Conservation (phyloP, 352 stramenopile genomes). For the Globisporangium paddicum region DNA sequence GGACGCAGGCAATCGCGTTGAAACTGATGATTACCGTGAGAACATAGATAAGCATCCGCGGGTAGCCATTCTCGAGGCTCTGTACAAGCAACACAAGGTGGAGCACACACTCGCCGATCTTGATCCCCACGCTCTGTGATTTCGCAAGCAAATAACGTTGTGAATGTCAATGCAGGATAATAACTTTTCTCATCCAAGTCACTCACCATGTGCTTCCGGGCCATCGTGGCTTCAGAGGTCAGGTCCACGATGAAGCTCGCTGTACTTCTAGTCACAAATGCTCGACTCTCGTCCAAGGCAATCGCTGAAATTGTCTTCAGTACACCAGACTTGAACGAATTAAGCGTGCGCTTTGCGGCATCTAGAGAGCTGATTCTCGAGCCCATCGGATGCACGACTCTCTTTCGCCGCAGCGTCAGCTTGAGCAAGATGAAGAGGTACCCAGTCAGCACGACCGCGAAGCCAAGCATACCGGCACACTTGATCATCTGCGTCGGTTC, state of each 20-base stretch:
- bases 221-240: no score
- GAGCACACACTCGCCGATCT: not conserved
- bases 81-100: not conserved
- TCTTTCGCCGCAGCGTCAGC: not conserved
- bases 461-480: slow-evolving; percentile 11
- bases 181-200: not conserved
- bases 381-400: no score
- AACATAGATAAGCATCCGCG: not conserved
- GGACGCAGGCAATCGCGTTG: not conserved
- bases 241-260: not conserved
- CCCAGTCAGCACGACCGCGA: slow-evolving; percentile 15
- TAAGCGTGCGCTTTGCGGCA: not conserved
- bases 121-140: not conserved
- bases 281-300: no score
- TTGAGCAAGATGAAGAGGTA: slow-evolving; percentile 20
- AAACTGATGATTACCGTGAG: not conserved
- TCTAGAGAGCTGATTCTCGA: not conserved
- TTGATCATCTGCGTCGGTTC: slow-evolving; percentile 18
- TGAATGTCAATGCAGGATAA: not conserved
- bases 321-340: not conserved
- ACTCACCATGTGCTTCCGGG: no score
- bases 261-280: no score
- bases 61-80: not conserved
- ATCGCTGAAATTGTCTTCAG: no score
- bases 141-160: not conserved